Percentiles rank a stretch among this genome's conserved stretches.
Conservation (phyloP, 371 early-diverging fungal species). For the Chytridium lagenaria region DNA sequence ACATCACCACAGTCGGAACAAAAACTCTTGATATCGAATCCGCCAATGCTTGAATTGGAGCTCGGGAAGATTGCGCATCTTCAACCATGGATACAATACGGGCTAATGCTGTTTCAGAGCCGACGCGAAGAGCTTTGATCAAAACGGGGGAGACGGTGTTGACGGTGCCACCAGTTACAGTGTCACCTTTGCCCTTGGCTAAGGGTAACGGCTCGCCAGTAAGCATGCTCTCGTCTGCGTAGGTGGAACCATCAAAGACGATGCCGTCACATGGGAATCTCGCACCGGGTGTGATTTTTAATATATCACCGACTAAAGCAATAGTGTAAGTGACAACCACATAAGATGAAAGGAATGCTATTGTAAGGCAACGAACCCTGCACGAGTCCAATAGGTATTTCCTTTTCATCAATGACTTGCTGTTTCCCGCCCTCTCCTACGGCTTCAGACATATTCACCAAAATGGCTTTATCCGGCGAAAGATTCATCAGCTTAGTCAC, state of each 20-base stretch:
- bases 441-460: constrained; percentile 57
- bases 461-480: constrained; percentile 76
- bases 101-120: constrained; percentile 76
- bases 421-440: background rate
- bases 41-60: constrained; percentile 84
- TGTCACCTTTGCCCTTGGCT: constrained; percentile 68
- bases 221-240: constrained; percentile 96
- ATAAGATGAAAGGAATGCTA: constrained; percentile 9
- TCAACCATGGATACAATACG: constrained; percentile 87
- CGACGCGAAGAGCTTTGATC: constrained; percentile 71
- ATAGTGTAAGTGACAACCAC: background rate
- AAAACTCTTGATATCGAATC: constrained; percentile 84
- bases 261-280: constrained; percentile 92
- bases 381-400: constrained; percentile 36
- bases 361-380: constrained; percentile 29
- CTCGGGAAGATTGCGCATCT: constrained; percentile 83
- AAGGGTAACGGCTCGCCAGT: constrained; percentile 98
- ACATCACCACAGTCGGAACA: constrained; percentile 82
- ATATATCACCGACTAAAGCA: constrained; percentile 68
- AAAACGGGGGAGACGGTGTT: constrained; percentile 66
- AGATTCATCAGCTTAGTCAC: constrained; percentile 84
- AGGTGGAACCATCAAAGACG: constrained; percentile 75
- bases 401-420: constrained; percentile 71
- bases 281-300: constrained; percentile 87
- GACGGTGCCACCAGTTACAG: constrained; percentile 92